Conservation (phyloP, 2,329 filamentous ascomycete genomes). For the Nemania diffusa region DNA sequence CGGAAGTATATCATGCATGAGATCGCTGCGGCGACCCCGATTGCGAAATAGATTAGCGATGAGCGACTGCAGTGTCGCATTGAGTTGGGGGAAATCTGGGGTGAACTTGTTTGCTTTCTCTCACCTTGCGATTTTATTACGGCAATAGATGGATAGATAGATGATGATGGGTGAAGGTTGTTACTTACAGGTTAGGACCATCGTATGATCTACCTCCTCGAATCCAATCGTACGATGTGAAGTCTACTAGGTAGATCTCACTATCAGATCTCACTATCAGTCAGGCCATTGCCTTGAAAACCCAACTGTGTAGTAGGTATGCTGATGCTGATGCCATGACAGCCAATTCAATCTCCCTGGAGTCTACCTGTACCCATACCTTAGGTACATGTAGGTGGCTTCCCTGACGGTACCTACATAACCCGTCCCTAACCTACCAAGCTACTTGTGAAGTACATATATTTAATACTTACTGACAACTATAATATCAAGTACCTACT, state of each 20-base stretch:
- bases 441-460: no score
- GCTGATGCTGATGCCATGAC: constrained; percentile 1
- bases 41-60: constrained; percentile 35
- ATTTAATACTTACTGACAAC: no score
- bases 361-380: no score
- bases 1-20: constrained; percentile 40
- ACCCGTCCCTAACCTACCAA: background rate
- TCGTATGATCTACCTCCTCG: constrained; percentile 38
- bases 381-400: no score
- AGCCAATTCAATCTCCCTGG: no score
- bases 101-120: background rate
- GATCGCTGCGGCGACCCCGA: constrained; percentile 41
- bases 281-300: constrained; percentile 19
- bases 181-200: constrained; percentile 8
- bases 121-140: background rate
- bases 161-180: background rate
- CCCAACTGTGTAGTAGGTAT: no score
- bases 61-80: constrained; percentile 30
- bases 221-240: constrained; percentile 29
- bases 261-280: background rate
- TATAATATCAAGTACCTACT: no score
- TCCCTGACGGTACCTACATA: no score
- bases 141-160: background rate
- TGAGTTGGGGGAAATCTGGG: background rate
- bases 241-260: no score